Base-by-base conservation (phyloP, 2,329 filamentous ascomycete genomes). In the Alternaria brassicae region DNA sequence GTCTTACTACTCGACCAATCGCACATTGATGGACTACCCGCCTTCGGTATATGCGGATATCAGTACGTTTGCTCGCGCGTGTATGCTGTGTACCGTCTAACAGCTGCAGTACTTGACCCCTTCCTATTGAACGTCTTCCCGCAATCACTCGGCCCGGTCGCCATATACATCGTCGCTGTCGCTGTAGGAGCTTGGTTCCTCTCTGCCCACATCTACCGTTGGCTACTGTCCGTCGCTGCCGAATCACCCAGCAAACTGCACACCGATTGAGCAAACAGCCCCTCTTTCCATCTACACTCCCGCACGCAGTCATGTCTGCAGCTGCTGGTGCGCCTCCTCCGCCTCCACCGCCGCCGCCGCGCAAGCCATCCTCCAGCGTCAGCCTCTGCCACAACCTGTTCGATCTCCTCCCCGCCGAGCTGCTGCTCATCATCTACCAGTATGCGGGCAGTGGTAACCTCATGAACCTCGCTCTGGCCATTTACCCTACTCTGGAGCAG, bases 101-200 rank as follows among this genome's bases (percentile, higher is more conserved):
- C 63, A 23, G 19, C 4, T 28, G 17, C 17, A 77, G 91, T 97
- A 70, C 86, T 99, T 23, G 95, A 98, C 77, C 93, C 93, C 0
- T 98, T 89, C 73, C 61, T 96, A 39, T 79, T 89, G 71, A 95
- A 96, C 80, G 73, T 93, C 15, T 83, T 98, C 52, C 95, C 95
- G 12, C 83, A 83, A 51, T 96, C 93, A 4, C 81, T 98, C 15
- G 71, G 90, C 21, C 88, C 91, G 19, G 94, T 90, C 2, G 86
- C 86, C 12, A 80, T 79, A 34, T 96, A 93, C 77, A 83, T 96
- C 53, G 69, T 84, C 4, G 66, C 85, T 3, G 84, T 96, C 53
- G 86, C 87, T 10, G 61, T 83, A 36, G 66, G 80, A 37, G 81
- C 83, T 27, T 85, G 83, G 77, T 81, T 82, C 47, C 60, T 87